Evolutionary conservation across 202 grass and related monocot genomes (phyloP).

Genomic region (Alloteropsis angusta): DNA sequence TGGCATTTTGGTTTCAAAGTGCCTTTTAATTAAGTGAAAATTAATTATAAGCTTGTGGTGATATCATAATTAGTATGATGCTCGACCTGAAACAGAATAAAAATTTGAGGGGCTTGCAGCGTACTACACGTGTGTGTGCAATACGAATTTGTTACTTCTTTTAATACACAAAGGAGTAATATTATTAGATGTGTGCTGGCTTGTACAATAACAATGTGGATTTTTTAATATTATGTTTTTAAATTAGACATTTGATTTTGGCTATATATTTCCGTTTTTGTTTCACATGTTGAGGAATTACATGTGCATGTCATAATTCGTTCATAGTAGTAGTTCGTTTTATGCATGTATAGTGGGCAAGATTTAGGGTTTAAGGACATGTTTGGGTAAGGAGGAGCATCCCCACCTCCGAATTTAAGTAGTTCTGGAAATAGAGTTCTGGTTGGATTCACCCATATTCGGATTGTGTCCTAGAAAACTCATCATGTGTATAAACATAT

Average conservation of each 20-base stretch:
- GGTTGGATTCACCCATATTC: too few species aligned
- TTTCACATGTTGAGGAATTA: neutral
- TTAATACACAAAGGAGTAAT: conserved; percentile 32
- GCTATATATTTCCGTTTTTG: neutral
- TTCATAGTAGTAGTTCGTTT: neutral
- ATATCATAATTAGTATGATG: conserved; percentile 9
- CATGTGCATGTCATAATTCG: neutral
- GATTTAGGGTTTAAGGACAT: neutral
- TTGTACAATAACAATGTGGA: conserved; percentile 33
- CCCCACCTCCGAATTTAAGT: neutral
- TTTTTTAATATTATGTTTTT: neutral
- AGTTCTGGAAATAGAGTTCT: neutral
- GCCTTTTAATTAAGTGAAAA: conserved; percentile 8
- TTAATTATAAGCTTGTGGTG: conserved; percentile 1
- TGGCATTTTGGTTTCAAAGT: conserved; percentile 22
- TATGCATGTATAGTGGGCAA: neutral
- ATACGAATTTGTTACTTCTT: conserved; percentile 34
- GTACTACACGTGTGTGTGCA: neutral
- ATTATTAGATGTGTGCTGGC: conserved; percentile 13
- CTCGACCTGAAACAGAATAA: conserved; percentile 24
- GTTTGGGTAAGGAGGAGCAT: neutral
- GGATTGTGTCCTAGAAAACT: neutral
- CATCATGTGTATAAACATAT: neutral
- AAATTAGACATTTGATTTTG: neutral
- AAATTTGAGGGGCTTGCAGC: neutral